Evolutionary conservation across 176 grass and related monocot species (phyloP).

Genomic region (Carex scoparia): DNA sequence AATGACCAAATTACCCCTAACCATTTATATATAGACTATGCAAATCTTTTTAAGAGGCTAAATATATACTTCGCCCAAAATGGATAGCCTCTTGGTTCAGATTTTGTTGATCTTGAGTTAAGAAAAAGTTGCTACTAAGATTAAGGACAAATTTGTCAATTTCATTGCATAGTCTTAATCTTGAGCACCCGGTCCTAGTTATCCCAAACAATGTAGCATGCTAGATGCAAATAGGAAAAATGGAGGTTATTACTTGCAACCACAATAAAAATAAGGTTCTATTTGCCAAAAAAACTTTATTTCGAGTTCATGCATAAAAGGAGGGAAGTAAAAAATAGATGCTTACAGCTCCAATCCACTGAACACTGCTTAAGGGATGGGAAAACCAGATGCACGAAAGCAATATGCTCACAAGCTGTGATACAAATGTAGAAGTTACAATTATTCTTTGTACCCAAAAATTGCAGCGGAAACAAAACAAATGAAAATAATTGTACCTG

Average conservation of each 20-base stretch:
- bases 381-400: slow-evolving; percentile 87
- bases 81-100: background rate
- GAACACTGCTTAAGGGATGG: slow-evolving; percentile 85
- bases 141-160: background rate
- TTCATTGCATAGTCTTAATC: background rate
- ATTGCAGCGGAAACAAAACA: background rate
- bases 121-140: background rate
- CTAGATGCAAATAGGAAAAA: background rate
- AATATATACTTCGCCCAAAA: background rate
- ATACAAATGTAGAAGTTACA: slow-evolving; percentile 2
- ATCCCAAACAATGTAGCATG: background rate
- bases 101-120: background rate
- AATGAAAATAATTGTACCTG: slow-evolving; percentile 42
- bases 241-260: background rate
- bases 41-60: background rate
- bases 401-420: slow-evolving; percentile 88
- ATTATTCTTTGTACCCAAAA: slow-evolving; percentile 11
- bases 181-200: background rate
- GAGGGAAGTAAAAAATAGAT: background rate
- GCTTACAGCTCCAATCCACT: slow-evolving; percentile 94
- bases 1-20: background rate
- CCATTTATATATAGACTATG: background rate
- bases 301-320: background rate
- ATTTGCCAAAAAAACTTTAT: background rate
- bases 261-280: background rate